These are phyloP conservation scores for Fusarium longipes DNA, from an alignment of 2,329 filamentous ascomycete species.

Conservation along the genomic window DNA sequence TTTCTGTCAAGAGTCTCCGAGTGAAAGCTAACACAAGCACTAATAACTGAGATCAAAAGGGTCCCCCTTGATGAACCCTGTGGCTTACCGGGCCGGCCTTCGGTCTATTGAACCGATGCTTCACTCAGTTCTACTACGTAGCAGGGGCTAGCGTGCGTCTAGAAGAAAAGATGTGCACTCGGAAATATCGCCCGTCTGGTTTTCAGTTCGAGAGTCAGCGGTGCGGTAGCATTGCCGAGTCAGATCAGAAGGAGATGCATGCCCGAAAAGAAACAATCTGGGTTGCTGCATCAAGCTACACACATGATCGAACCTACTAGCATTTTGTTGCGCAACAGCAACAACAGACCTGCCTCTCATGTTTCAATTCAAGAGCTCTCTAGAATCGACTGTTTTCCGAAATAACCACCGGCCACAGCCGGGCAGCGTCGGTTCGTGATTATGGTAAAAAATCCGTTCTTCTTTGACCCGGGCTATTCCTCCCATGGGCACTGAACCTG, in stretches of 20 bases:
- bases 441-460: conserved; percentile 17
- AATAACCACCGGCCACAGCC: conserved; percentile 22
- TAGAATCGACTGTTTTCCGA: background rate
- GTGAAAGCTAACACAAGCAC: conserved; percentile 10
- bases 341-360: background rate
- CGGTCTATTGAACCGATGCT: conserved; percentile 25
- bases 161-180: conserved; percentile 19
- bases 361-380: conserved; percentile 1
- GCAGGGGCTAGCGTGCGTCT: conserved; percentile 17
- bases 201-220: conserved; percentile 21
- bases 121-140: conserved; percentile 5
- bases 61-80: conserved; percentile 8
- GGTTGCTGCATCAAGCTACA: conserved; percentile 15
- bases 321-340: conserved; percentile 1
- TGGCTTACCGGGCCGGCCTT: conserved; percentile 35
- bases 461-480: conserved; percentile 21
- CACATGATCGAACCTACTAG: conserved; percentile 4
- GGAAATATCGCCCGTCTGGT: conserved; percentile 30
- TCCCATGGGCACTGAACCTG: conserved; percentile 38
- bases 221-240: conserved; percentile 33
- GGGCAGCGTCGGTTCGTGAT: conserved; percentile 36
- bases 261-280: conserved; percentile 2
- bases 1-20: conserved; percentile 21
- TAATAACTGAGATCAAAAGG: conserved; percentile 25
- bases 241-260: conserved; percentile 27